Percentiles rank a stretch among this genome's conserved stretches.
Conservation (phyloP, 2,329 filamentous ascomycete species). For the Cladosporium sp. region DNA sequence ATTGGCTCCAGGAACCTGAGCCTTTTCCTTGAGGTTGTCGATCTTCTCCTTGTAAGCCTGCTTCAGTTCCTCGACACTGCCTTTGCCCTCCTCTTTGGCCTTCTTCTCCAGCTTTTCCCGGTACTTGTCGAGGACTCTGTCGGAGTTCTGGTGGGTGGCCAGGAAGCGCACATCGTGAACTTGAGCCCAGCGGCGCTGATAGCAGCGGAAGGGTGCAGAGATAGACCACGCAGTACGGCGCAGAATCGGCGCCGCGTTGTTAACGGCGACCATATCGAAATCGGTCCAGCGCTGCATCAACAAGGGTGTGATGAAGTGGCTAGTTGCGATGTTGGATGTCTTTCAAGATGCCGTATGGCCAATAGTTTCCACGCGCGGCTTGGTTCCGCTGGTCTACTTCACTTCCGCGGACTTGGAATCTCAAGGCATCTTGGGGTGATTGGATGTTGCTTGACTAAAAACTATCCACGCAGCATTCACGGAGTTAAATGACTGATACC, state of each 20-base stretch:
- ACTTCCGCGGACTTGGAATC: neutral
- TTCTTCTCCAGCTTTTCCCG: constrained; percentile 78
- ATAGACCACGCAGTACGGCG: constrained; percentile 19
- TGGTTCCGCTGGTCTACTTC: neutral
- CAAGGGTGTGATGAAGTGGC: neutral
- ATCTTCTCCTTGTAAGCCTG: constrained; percentile 85
- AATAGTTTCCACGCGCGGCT: neutral
- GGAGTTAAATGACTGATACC: too few species aligned
- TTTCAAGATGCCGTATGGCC: neutral
- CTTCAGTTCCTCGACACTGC: constrained; percentile 69
- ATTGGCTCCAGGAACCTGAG: constrained; percentile 52
- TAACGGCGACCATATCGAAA: constrained; percentile 14
- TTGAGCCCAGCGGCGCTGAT: constrained; percentile 80
- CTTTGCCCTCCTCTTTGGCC: constrained; percentile 67
- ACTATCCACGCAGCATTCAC: too few species aligned
- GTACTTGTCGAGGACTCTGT: constrained; percentile 74
- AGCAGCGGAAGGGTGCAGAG: constrained; percentile 23
- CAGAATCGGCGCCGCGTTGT: constrained; percentile 21
- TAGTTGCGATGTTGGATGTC: neutral
- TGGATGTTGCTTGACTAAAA: too few species aligned
- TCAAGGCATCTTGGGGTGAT: too few species aligned
- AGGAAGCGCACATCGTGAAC: constrained; percentile 91
- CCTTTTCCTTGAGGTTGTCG: constrained; percentile 62
- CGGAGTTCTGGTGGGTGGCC: constrained; percentile 67
- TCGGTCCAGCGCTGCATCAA: constrained; percentile 14